Conservation (phyloP, 2,329 filamentous ascomycete species). For the Cordyceps militaris region DNA sequence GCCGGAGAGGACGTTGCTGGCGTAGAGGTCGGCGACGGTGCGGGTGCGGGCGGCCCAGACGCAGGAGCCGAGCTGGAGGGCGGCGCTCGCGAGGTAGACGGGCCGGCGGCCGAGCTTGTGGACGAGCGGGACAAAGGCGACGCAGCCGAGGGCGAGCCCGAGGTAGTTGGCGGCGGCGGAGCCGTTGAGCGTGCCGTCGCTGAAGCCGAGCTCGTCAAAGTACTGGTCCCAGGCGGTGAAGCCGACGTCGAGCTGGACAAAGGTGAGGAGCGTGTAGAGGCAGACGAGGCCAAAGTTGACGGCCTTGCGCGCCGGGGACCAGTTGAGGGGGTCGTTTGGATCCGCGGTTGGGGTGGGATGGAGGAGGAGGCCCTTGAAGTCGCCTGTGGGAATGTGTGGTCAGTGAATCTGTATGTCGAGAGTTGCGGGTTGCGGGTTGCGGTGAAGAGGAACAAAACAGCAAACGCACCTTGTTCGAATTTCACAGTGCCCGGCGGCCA, state of each 20-base stretch:
- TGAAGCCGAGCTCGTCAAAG: conserved; percentile 7
- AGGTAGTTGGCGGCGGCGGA: conserved; percentile 13
- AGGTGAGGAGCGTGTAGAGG: conserved; percentile 33
- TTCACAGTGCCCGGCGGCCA: conserved; percentile 7
- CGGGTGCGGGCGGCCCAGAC: conserved; percentile 37
- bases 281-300: conserved; percentile 24
- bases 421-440: no score
- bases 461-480: conserved; percentile 2
- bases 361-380: conserved; percentile 16
- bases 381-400: background rate
- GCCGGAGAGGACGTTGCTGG: conserved; percentile 30
- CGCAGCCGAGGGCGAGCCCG: conserved; percentile 18
- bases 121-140: conserved; percentile 19
- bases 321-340: conserved; percentile 57
- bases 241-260: conserved; percentile 11
- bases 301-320: conserved; percentile 33
- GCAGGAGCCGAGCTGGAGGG: conserved; percentile 27
- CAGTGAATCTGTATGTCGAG: background rate
- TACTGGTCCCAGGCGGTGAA: conserved; percentile 12
- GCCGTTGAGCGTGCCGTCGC: conserved; percentile 11
- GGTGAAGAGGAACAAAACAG: no score
- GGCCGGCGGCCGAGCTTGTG: conserved; percentile 20
- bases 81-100: conserved; percentile 27
- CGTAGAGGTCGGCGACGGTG: conserved; percentile 35
- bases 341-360: conserved; percentile 18